phyloP scores from a whole-genome alignment of 257 asterid species.

The Gentiana dahurica region DNA sequence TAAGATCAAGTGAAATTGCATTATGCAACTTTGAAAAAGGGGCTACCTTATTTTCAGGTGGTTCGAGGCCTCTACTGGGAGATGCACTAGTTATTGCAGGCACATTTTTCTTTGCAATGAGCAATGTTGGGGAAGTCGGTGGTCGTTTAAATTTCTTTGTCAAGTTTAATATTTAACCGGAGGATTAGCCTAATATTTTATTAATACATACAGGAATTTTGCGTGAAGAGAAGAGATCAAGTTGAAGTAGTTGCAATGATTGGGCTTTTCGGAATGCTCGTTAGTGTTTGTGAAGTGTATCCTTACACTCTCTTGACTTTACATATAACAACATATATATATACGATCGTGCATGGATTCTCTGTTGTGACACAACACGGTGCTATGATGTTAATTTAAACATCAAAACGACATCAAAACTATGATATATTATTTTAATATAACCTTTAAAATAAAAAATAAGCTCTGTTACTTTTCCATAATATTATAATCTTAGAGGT shows the following conservation, averaged over 20 bases:
- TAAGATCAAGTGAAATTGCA: too few species aligned
- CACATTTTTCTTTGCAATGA: slow-evolving; percentile 40
- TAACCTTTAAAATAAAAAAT: too few species aligned
- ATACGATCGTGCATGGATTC: too few species aligned
- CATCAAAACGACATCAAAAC: too few species aligned
- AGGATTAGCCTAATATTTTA: neutral
- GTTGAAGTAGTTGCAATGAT: slow-evolving; percentile 70
- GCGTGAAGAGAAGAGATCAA: slow-evolving; percentile 59
- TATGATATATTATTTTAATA: too few species aligned
- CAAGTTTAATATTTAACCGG: neutral
- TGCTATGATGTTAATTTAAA: too few species aligned
- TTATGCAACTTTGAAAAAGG: neutral
- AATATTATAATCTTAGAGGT: slow-evolving; percentile 20
- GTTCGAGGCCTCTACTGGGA: slow-evolving; percentile 62
- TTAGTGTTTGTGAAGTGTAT: slow-evolving; percentile 62
- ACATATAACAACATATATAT: too few species aligned
- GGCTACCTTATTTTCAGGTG: slow-evolving; percentile 31
- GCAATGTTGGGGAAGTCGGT: slow-evolving; percentile 72
- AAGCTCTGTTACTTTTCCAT: slow-evolving; percentile 9
- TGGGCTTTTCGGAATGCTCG: slow-evolving; percentile 56
- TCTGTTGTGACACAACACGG: too few species aligned
- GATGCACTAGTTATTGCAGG: slow-evolving; percentile 56
- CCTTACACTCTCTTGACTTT: slow-evolving; percentile 20
- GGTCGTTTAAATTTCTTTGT: neutral
- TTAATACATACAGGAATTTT: slow-evolving; percentile 47